A percentile compares a stretch with the other conserved stretches of the same genome.
Conservation (phyloP, 2,329 filamentous ascomycete genomes). For the Fusarium coffeatum region DNA sequence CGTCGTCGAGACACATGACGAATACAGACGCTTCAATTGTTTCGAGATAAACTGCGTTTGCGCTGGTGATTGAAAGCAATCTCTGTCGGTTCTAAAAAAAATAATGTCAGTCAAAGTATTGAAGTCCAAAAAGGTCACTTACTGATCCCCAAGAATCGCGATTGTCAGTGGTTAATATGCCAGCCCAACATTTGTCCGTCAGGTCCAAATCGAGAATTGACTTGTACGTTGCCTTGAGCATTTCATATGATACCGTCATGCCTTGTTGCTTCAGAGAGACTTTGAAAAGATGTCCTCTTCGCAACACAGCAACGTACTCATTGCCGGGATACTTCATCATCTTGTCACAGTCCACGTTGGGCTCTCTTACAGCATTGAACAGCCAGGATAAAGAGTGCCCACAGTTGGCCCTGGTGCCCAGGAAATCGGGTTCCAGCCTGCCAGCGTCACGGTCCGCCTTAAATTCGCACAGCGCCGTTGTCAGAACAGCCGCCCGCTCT, state of each 20-base stretch:
- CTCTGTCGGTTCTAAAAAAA: background rate
- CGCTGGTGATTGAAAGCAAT: background rate
- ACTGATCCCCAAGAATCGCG: constrained; percentile 11
- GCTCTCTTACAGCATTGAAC: constrained; percentile 11
- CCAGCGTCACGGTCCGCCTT: constrained; percentile 1
- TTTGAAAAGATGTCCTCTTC: constrained; percentile 8
- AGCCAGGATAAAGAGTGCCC: constrained; percentile 6
- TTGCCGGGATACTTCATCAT: constrained; percentile 9
- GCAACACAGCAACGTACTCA: constrained; percentile 7
- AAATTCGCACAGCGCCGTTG: background rate
- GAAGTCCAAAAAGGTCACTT: background rate
- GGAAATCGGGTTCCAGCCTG: constrained; percentile 3
- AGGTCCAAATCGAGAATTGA: constrained; percentile 4
- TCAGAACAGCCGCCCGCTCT: constrained; percentile 5
- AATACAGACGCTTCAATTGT: constrained; percentile 3
- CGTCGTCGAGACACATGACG: constrained; percentile 12
- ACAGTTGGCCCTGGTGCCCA: constrained; percentile 2
- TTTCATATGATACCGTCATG: background rate
- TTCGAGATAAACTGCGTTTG: background rate
- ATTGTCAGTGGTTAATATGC: constrained; percentile 12
- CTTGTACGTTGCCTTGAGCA: background rate
- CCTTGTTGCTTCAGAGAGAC: background rate
- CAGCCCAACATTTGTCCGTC: background rate
- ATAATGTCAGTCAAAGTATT: background rate
- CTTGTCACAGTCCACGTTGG: constrained; percentile 8